These are phyloP conservation scores for Zopfia rhizophila DNA, from an alignment of 2,329 filamentous ascomycete genomes.

Conservation along the genomic window DNA sequence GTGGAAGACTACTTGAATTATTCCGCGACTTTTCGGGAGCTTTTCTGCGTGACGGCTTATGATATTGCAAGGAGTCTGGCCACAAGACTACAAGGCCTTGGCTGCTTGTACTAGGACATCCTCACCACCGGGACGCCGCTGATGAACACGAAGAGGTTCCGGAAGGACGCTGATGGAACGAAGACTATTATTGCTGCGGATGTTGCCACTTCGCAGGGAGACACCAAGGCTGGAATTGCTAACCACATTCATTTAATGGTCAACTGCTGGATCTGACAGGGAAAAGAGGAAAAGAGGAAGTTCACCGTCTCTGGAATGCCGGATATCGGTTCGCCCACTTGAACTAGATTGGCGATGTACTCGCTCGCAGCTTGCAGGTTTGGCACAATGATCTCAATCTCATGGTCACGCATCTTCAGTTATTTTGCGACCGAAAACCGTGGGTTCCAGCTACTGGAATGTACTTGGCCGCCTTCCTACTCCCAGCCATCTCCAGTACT, in stretches of 20 bases:
- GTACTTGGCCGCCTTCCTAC: constrained; percentile 52
- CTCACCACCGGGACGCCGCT: constrained; percentile 62
- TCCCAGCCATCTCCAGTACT: constrained; percentile 51
- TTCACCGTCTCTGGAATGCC: constrained; percentile 69
- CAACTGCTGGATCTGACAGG: constrained; percentile 84
- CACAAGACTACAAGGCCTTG: constrained; percentile 68
- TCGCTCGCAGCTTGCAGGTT: constrained; percentile 80
- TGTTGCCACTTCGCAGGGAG: constrained; percentile 32
- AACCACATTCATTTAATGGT: constrained; percentile 66
- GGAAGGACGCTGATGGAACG: constrained; percentile 27
- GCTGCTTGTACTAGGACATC: constrained; percentile 79
- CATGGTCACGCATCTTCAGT: constrained; percentile 73
- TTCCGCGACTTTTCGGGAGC: constrained; percentile 78
- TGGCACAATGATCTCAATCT: constrained; percentile 68
- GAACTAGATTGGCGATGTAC: constrained; percentile 71
- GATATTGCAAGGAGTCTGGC: constrained; percentile 73
- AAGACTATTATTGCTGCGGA: constrained; percentile 40
- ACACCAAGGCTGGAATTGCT: constrained; percentile 52
- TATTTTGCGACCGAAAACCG: constrained; percentile 52
- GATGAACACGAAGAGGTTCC: too few relatives aligned
- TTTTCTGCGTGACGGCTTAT: constrained; percentile 80
- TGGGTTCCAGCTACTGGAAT: constrained; percentile 61
- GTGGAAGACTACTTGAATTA: constrained; percentile 73
- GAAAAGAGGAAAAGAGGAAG: constrained; percentile 68
- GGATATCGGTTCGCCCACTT: constrained; percentile 76